Evolutionary conservation across 1,139 yeast genomes (phyloP).

Genomic region (Tardiomyces blankii): DNA sequence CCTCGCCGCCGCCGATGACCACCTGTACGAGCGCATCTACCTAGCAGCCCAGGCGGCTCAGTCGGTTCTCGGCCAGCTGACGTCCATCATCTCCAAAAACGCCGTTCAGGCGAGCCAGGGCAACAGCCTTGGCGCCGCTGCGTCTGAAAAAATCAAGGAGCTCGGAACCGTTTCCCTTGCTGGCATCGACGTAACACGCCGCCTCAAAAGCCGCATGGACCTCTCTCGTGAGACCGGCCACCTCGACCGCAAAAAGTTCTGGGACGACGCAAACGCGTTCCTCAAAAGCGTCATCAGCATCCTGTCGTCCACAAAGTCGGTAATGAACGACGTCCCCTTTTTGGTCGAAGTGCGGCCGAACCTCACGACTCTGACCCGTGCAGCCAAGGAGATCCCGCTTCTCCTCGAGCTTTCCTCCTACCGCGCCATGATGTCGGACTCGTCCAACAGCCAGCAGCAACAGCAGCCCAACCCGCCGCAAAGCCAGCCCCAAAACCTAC

Average conservation of each 20-base stretch:
- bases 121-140: conserved; percentile 7
- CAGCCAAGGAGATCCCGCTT: conserved; percentile 83
- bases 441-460: conserved; percentile 1
- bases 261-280: conserved; percentile 81
- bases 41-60: conserved; percentile 71
- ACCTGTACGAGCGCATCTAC: conserved; percentile 61
- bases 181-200: conserved; percentile 70
- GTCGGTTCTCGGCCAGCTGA: conserved; percentile 66
- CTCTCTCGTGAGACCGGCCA: conserved; percentile 37
- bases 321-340: conserved; percentile 72
- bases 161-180: conserved; percentile 66
- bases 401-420: conserved; percentile 56
- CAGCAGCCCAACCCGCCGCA: conserved; percentile 1
- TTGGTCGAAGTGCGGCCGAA: conserved; percentile 72
- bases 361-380: conserved; percentile 70
- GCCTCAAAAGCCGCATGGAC: conserved; percentile 47
- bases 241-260: conserved; percentile 54
- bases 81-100: conserved; percentile 62
- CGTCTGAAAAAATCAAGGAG: conserved; percentile 31
- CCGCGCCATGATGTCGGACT: conserved; percentile 18
- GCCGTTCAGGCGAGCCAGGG: conserved; percentile 42
- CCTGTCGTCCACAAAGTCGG: conserved; percentile 68
- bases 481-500: conserved; percentile 5
- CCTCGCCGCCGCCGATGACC: conserved; percentile 55
- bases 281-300: conserved; percentile 76